These are phyloP conservation scores for Mitragyna speciosa DNA, from an alignment of 257 asterid species.

Conservation along the genomic window DNA sequence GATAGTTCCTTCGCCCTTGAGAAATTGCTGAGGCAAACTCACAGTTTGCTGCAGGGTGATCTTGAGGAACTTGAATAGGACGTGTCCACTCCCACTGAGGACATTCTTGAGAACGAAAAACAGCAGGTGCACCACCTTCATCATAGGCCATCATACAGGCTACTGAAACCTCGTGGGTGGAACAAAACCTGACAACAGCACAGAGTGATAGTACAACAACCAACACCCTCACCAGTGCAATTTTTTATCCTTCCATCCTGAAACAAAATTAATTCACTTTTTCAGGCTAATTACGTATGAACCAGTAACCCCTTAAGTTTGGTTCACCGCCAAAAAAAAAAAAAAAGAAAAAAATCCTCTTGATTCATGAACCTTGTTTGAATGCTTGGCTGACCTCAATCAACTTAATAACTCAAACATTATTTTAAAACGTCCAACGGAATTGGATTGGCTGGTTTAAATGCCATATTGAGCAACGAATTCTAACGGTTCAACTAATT, in stretches of 20 bases:
- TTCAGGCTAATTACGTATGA: not conserved
- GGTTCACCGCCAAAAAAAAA: not conserved
- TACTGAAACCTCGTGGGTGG: conserved; percentile 43
- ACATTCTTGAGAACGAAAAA: conserved; percentile 52
- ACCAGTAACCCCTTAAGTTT: not conserved
- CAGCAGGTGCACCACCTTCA: conserved; percentile 63
- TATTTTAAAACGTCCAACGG: not conserved
- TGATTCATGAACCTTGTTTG: not conserved
- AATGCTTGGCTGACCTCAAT: not conserved
- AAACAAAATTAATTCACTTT: not conserved
- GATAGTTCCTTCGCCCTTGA: conserved; percentile 68
- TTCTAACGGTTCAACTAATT: not conserved
- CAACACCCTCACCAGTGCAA: not conserved
- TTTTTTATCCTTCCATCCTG: conserved; percentile 2
- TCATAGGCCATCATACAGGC: conserved; percentile 69
- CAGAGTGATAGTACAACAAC: conserved; percentile 18
- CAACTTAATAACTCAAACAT: not conserved
- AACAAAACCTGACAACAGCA: conserved; percentile 18
- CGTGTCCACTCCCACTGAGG: conserved; percentile 42
- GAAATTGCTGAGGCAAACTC: conserved; percentile 43
- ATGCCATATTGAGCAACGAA: not conserved
- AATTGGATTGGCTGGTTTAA: not conserved
- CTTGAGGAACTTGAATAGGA: conserved; percentile 28
- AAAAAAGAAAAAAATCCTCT: not conserved
- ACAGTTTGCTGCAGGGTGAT: conserved; percentile 39